Evolutionary conservation across 345 rosid genomes (phyloP), one percentile per base, ranked within the genome.

Genomic region (Trapa bicornis): DNA sequence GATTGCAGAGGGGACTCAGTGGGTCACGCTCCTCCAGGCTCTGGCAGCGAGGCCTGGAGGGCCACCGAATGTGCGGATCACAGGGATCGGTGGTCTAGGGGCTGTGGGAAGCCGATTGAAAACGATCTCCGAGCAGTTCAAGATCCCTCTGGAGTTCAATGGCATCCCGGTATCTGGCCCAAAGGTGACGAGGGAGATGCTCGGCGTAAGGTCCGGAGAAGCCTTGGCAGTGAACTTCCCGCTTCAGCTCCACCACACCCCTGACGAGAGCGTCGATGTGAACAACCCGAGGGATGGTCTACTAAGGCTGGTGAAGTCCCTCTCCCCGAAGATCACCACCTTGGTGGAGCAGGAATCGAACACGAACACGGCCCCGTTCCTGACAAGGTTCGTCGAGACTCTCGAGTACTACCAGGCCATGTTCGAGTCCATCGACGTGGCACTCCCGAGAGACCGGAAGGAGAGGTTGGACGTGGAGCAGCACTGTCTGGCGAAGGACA

Each of bases 331-430:
- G 69, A 87, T 86, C 48, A 73, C 69, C 35, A 86, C 95, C 32
- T 54, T 88, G 74, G 86, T 85, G 33, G 95, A 86, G 77, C 95
- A 88, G 63, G 95, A 88, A 77, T 86, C 91, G 16, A 88, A 86
- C 78, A 82, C 95, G 16, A 88, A 88, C 81, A 88, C 91, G 11
- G 74, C 91, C 43, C 84, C 89, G 9, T 88, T 88, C 76, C 68
- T 88, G 70, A 78, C 84, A 0, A 71, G 91, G 78, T 88, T 88
- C 36, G 16, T 57, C 5, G 95, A 88, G 75, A 72, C 89, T 38
- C 77, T 85, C 7, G 84, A 88, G 62, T 86, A 75, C 75, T 88
- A 88, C 74, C 5, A 74, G 71, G 95, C 95, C 7, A 81, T 88
- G 72, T 88, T 85, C 3, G 91, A 86, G 79, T 86, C 95, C 54